Base-by-base conservation (phyloP, 306 rosid species). In the Notholithocarpus densiflorus region DNA sequence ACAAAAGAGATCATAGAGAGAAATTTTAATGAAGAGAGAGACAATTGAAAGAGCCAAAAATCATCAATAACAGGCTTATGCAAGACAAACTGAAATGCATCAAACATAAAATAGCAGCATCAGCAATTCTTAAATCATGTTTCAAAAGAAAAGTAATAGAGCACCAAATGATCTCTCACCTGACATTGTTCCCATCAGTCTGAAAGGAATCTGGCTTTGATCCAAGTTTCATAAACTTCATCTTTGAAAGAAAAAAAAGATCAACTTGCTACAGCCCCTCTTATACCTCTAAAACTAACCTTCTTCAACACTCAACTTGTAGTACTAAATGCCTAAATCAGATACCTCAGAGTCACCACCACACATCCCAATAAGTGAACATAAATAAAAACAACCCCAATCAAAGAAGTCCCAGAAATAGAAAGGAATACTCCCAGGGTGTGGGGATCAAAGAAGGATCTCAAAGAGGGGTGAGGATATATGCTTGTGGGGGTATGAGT, bases 201-300 rank as follows among this genome's bases (percentile, higher is more conserved):
- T 90, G 99, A 83, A 96, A 93, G 27, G 98, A 81, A 81, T 96
- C 98, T 24, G 91, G 90, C 91, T 93, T 96, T 51, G 99, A 93
- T 87, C 99, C 99, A 86, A 96, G 99, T 82, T 93, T 93, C 99
- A 96, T 93, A 85, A 93, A 96, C 96, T 96, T 96, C 99, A 96
- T 96, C 88, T 85, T 88, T 26, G 59, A 69, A 79, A 83, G 81
- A 40, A 37, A 37, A 56, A 88, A 45, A 80, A 75, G 88, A 91
- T 89, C 89, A 75, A 76, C 85, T 86, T 78, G 77, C 85, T 86
- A 76, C 81, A 81, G 77, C 65, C 43, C 43, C 66, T 20, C 66
- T 56, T 48, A 10, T 37, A 6, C 18, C 62, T 79, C 53, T 40
- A 27, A 81, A 74, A 72, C 73, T 57, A 76, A 51, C 61, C 74